Evolutionary conservation across 2,329 filamentous ascomycete species (phyloP), one percentile per base, ranked within the genome.

Genomic region (Penicillium rolfsii): DNA sequence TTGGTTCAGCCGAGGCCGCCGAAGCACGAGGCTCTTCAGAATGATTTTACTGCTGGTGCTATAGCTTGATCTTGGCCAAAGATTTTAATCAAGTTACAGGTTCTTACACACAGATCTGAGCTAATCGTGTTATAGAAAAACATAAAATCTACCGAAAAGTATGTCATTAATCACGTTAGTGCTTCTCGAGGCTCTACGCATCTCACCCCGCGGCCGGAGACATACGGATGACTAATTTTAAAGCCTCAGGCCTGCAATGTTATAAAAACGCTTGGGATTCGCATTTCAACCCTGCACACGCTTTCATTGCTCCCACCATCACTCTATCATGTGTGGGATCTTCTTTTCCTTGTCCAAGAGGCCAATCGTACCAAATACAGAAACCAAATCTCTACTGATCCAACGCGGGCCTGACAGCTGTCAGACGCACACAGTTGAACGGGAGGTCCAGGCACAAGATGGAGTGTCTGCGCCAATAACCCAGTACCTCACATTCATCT

Each of bases 401-500:
- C 75, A 74, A 38, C 76, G 80, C 66, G 80, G 80, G 4, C 80
- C 80, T 11, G 80, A 82, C 68, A 78, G 77, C 64, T 73, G 74
- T 58, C 67, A 73, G 59, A 70, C 68, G 19, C 73, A 77, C 55
- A 69, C 69, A 16, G 61, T 74, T 35, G 62, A 70, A 58, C 70
- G 65, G 43, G 61, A 66, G 41, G 64, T 69, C 43, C 58, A 55
- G 55, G 40, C 59, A 56, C 60, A 57, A 59, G 62, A 65, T 67
- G 63, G 50, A 57, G 59, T 57, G 59, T 57, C 55, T 55, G 30
- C 45, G 22, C 53, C 61, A n/a, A 45, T 67, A 22, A 72, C 72
- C 30, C 69, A 82, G 61, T 78, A 80, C 66, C 68, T 94, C 62
- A 83, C 81, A 16, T 90, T 96, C 71, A 85, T 87, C 12, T 95